Evolutionary conservation across 2,329 filamentous ascomycete species (phyloP).

Genomic region (Thermothelomyces thermophilus): DNA sequence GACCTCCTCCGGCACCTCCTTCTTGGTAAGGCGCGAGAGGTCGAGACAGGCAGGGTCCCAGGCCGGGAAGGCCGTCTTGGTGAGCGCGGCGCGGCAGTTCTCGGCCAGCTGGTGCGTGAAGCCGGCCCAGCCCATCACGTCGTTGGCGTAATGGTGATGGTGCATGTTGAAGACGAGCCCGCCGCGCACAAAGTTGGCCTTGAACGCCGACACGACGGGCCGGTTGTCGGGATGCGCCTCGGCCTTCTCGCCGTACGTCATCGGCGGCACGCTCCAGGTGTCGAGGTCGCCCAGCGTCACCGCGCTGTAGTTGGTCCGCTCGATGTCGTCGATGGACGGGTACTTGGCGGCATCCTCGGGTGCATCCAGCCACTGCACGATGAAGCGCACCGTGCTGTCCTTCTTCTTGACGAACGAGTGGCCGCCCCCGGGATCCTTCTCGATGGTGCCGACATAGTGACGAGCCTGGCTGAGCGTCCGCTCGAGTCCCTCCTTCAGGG

Average conservation of each 20-base stretch:
- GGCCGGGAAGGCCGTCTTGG: conserved; percentile 26
- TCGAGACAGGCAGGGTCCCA: conserved; percentile 34
- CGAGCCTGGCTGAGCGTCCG: conserved; percentile 32
- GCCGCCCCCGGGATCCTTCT: conserved; percentile 31
- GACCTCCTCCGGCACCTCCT: conserved; percentile 25
- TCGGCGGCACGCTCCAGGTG: conserved; percentile 31
- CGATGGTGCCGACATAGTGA: conserved; percentile 35
- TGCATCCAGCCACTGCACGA: conserved; percentile 28
- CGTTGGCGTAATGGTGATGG: conserved; percentile 37
- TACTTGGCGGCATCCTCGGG: conserved; percentile 24
- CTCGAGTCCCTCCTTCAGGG: conserved; percentile 32
- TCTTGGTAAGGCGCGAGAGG: conserved; percentile 30
- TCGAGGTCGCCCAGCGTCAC: conserved; percentile 30
- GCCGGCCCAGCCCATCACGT: conserved; percentile 36
- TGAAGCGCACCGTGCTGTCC: conserved; percentile 25
- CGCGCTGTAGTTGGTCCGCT: conserved; percentile 30
- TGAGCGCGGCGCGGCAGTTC: conserved; percentile 33
- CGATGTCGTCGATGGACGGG: conserved; percentile 35
- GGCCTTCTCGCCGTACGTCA: conserved; percentile 36
- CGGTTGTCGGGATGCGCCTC: conserved; percentile 32
- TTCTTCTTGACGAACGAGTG: conserved; percentile 29
- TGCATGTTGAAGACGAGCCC: conserved; percentile 38
- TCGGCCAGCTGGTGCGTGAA: conserved; percentile 37
- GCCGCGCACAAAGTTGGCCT: conserved; percentile 37
- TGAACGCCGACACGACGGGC: conserved; percentile 33